Conservation (phyloP, 331 rosid genomes). For the Acacia pycnantha region DNA sequence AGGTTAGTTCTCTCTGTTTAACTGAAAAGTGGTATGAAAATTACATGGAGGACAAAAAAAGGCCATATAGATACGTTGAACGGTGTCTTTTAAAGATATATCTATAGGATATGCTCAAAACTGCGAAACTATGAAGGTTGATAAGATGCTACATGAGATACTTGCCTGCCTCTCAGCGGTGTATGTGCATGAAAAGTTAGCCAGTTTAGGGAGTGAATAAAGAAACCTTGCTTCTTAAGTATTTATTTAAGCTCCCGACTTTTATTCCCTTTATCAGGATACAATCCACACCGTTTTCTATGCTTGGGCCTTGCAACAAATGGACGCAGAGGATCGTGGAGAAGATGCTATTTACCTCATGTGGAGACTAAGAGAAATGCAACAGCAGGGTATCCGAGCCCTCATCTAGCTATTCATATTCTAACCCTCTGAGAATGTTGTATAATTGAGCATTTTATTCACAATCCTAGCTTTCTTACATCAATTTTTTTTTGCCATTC, state of each 20-base stretch:
- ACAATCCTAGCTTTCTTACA: neutral
- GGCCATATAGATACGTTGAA: neutral
- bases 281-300: slow-evolving; percentile 82
- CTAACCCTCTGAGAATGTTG: neutral
- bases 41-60: neutral
- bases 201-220: neutral
- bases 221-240: neutral
- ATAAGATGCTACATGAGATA: neutral
- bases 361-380: slow-evolving; percentile 92
- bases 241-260: neutral
- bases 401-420: slow-evolving; percentile 54
- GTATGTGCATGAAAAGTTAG: neutral
- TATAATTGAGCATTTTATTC: slow-evolving; percentile 19
- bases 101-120: neutral
- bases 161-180: neutral
- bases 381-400: slow-evolving; percentile 73
- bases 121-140: neutral
- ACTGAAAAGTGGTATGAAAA: neutral
- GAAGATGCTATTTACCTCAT: slow-evolving; percentile 66
- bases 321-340: slow-evolving; percentile 70
- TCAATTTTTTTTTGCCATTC: slow-evolving; percentile 3
- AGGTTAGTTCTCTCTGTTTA: neutral
- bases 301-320: slow-evolving; percentile 89
- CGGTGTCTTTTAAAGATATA: neutral
- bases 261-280: slow-evolving; percentile 44